A percentile compares a stretch with the other conserved stretches of the same genome.
Evolutionary conservation across 257 asterid species (phyloP).

Genomic region (Salvia splendens): DNA sequence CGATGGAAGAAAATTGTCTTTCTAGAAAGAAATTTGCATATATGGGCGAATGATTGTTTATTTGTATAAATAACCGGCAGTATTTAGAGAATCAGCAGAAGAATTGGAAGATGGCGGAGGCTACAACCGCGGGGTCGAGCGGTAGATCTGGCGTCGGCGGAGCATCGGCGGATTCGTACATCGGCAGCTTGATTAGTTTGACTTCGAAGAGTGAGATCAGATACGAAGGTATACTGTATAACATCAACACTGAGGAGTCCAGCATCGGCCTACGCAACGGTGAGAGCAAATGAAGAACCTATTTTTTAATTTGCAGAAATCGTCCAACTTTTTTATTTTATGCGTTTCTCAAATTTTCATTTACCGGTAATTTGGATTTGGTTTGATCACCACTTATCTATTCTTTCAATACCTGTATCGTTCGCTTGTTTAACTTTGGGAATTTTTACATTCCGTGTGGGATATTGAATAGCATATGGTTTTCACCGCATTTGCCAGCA

Average conservation of each 20-base stretch:
- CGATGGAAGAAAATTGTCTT: no score
- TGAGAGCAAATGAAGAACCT: constrained; percentile 25
- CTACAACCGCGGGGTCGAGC: constrained; percentile 47
- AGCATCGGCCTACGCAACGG: constrained; percentile 96
- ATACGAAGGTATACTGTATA: constrained; percentile 81
- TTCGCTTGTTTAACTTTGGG: neutral
- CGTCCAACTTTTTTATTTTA: neutral
- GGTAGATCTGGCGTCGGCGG: constrained; percentile 35
- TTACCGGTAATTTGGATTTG: constrained; percentile 10
- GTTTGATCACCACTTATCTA: neutral
- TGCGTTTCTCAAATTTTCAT: neutral
- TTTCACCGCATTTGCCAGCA: neutral
- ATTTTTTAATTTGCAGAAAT: neutral
- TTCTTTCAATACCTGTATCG: neutral
- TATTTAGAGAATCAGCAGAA: constrained; percentile 17
- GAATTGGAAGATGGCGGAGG: constrained; percentile 59
- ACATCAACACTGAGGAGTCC: constrained; percentile 93
- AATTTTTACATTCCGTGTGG: neutral
- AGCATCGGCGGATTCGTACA: constrained; percentile 83
- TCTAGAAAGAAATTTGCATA: constrained; percentile 1
- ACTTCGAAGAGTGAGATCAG: constrained; percentile 97
- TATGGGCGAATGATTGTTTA: neutral
- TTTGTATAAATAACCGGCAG: constrained; percentile 17
- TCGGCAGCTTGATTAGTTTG: constrained; percentile 92
- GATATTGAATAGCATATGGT: constrained; percentile 11